Base-by-base conservation (phyloP, 2,329 filamentous ascomycete genomes). In the Lachnellula arida region DNA sequence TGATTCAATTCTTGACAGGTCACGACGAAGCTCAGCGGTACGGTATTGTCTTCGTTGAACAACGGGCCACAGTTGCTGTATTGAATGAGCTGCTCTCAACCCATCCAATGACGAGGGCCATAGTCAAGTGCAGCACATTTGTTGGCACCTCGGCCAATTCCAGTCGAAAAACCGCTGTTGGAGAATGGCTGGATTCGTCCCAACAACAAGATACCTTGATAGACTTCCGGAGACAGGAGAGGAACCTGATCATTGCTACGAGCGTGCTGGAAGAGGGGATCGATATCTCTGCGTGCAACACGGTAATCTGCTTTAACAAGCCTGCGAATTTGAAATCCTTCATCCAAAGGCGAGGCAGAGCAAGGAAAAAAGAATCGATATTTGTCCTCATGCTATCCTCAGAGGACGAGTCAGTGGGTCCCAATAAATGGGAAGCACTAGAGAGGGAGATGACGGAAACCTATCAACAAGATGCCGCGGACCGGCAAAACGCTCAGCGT, bases 181-280 rank as follows among this genome's bases (percentile, higher is more conserved):
- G 46, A 22, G 46, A 49, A 28, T 22, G 25, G 46, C 46, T 49
- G 7, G 22, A 46, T 23, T 23, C 22, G 23, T 23, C n/a, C 23
- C n/a, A 46, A 17, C 22, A 46, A 28, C 32, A 28, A 22, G 46
- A 49, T n/a, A 49, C 46, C 11, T 49, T 49, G 17, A 28, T 32
- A 15, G 28, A 35, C 32, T 49, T 49, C 46, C 39, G 50, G 25
- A 15, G 43, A 37, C 15, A 35, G 35, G 22, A 35, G 70, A 35
- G 69, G 80, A 40, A 84, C 86, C 56, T 73, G 85, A 37, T 71
- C 86, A 9, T 72, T 86, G 46, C 80, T 7, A 87, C 84, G 0
- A 81, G 76, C 54, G 82, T 86, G 0, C 71, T 85, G 1, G 84
- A 87, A 63, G 84, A 87, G 63, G 84, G 84, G 0, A 84, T 87